Evolutionary conservation across 1,284 basidiomycete genomes (phyloP).

Genomic region (Xanthoconium separans): DNA sequence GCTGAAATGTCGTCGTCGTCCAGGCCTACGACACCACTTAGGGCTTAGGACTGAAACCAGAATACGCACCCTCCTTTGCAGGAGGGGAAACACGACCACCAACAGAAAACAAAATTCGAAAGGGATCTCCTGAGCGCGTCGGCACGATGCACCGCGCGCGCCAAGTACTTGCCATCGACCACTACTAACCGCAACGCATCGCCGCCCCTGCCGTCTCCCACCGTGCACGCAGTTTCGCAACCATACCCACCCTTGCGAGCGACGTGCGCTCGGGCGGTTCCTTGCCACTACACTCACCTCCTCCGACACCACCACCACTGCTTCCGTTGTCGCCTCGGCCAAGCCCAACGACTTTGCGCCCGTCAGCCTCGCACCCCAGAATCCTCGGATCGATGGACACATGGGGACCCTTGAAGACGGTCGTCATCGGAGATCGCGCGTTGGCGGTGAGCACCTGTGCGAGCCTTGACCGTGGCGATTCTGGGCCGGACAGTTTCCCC

Average conservation of each 20-base stretch:
- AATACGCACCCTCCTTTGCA: neutral
- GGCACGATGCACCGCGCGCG: no score
- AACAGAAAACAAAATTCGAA: neutral
- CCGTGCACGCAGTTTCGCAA: slow-evolving; percentile 20
- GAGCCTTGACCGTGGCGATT: slow-evolving; percentile 25
- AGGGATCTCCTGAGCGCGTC: neutral
- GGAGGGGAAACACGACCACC: neutral
- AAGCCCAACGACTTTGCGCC: neutral
- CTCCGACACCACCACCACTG: neutral
- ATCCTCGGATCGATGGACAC: slow-evolving; percentile 5
- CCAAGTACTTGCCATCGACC: no score
- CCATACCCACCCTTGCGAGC: slow-evolving; percentile 13
- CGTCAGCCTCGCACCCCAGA: slow-evolving; percentile 10
- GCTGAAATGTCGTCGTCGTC: no score
- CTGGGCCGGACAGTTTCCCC: neutral
- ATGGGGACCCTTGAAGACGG: neutral
- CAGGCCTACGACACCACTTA: no score
- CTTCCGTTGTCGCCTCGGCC: neutral
- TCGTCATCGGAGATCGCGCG: neutral
- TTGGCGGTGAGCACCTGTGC: slow-evolving; percentile 15
- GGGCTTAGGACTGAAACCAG: neutral
- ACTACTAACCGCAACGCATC: neutral
- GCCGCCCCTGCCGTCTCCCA: slow-evolving; percentile 15
- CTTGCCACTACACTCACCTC: neutral
- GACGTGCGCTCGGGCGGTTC: slow-evolving; percentile 2